Conservation (phyloP, 805 yeast species). For the Candida ponderosae region DNA sequence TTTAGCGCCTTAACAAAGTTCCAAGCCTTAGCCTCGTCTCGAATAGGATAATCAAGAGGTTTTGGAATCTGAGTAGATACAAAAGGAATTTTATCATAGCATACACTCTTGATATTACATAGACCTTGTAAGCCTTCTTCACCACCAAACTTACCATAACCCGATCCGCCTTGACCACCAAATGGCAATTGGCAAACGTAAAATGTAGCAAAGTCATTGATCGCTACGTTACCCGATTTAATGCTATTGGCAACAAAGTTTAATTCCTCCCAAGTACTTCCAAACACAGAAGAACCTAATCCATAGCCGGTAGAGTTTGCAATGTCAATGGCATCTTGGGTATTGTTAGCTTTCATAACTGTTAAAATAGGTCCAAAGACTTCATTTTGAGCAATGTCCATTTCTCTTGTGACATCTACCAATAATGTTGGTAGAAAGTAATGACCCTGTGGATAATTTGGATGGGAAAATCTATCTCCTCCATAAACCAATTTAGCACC, state of each 20-base stretch:
- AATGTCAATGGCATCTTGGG: conserved; percentile 61
- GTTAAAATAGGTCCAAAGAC: conserved; percentile 91
- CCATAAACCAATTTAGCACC: conserved; percentile 84
- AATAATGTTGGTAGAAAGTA: conserved; percentile 87
- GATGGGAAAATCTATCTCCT: conserved; percentile 75
- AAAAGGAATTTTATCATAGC: conserved; percentile 75
- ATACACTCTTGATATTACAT: conserved; percentile 80
- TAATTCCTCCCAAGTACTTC: conserved; percentile 49
- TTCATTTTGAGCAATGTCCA: conserved; percentile 82
- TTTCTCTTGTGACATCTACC: conserved; percentile 67
- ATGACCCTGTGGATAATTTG: conserved; percentile 92
- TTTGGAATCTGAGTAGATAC: conserved; percentile 80
- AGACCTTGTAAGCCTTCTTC: conserved; percentile 92
- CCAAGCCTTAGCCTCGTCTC: conserved; percentile 81
- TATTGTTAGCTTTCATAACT: conserved; percentile 61
- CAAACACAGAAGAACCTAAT: conserved; percentile 87
- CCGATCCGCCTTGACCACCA: conserved; percentile 90
- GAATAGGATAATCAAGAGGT: conserved; percentile 87
- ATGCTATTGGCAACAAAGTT: conserved; percentile 56
- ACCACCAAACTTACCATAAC: conserved; percentile 97
- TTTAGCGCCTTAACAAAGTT: conserved; percentile 74
- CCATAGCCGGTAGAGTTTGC: conserved; percentile 88
- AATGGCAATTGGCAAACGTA: conserved; percentile 95
- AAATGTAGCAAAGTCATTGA: conserved; percentile 95
- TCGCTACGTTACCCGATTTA: conserved; percentile 87